phyloP scores from a whole-genome alignment of 139 green algal genomes.

The Coccomyxa sp. region DNA sequence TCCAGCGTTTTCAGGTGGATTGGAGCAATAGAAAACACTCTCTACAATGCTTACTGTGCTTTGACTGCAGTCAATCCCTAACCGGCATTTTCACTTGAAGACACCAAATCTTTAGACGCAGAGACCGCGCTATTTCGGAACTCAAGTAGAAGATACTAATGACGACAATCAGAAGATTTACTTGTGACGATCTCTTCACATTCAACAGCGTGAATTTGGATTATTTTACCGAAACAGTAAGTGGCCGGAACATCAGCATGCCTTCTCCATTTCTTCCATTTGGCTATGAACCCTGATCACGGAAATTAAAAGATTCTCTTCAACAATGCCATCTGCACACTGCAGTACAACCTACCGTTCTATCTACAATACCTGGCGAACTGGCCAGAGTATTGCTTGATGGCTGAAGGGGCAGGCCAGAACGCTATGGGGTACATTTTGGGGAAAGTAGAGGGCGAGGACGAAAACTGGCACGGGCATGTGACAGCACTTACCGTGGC shows the following conservation, averaged over 20 bases:
- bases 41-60: too few relatives aligned
- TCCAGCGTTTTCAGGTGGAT: too few relatives aligned
- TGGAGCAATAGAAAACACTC: too few relatives aligned
- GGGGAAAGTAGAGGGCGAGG: conserved; percentile 91
- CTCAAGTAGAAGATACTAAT: conserved; percentile 40
- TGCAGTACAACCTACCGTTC: conserved; percentile 93
- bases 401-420: conserved; percentile 61
- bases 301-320: not conserved
- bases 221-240: conserved; percentile 90
- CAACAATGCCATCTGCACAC: not conserved
- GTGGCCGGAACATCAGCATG: not conserved
- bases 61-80: too few relatives aligned
- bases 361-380: conserved; percentile 92
- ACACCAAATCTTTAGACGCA: too few relatives aligned
- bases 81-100: too few relatives aligned
- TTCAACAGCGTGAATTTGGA: conserved; percentile 99
- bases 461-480: conserved; percentile 91
- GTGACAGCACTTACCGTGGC: conserved; percentile 96
- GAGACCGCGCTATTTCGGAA: too few relatives aligned
- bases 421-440: conserved; percentile 92
- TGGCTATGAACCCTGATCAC: not conserved
- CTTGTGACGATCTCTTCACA: conserved; percentile 84
- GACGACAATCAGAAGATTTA: conserved; percentile 87
- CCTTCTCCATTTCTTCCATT: not conserved
- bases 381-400: conserved; percentile 90